These are phyloP conservation scores for Hippophae rhamnoides DNA, from an alignment of 306 rosid species.

Conservation along the genomic window DNA sequence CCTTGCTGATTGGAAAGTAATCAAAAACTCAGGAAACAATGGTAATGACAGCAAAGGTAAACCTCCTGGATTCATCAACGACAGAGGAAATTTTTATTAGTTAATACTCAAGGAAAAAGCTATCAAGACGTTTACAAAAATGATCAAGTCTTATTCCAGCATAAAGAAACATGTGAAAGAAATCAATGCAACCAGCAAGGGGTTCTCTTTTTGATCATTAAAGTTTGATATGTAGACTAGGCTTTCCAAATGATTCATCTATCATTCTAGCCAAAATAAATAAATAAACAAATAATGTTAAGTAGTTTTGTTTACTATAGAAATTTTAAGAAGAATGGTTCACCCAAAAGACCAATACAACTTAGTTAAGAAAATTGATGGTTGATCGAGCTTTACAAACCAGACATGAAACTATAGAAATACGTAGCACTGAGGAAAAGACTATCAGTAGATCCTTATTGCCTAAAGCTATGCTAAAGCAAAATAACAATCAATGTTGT, in stretches of 20 bases:
- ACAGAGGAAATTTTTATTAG: too few species aligned
- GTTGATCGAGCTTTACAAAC: not conserved
- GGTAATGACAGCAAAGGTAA: too few species aligned
- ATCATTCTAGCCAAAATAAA: not conserved
- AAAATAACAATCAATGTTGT: not conserved
- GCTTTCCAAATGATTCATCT: not conserved
- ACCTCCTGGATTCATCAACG: too few species aligned
- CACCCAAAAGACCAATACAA: not conserved
- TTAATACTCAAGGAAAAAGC: too few species aligned
- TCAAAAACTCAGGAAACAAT: too few species aligned
- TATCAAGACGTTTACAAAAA: too few species aligned
- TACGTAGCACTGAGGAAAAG: not conserved
- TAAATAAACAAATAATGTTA: not conserved
- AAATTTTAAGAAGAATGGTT: not conserved
- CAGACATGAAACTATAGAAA: not conserved
- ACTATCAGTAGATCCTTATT: not conserved
- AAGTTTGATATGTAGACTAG: not conserved
- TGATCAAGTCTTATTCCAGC: too few species aligned
- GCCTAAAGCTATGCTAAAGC: not conserved
- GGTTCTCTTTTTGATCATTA: too few species aligned
- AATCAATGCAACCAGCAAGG: too few species aligned
- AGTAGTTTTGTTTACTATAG: not conserved
- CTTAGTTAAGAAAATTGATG: not conserved
- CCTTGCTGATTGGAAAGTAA: too few species aligned
- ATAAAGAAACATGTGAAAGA: too few species aligned